phyloP scores from a whole-genome alignment of 2,329 filamentous ascomycete species.

The Rutstroemia sp. region DNA sequence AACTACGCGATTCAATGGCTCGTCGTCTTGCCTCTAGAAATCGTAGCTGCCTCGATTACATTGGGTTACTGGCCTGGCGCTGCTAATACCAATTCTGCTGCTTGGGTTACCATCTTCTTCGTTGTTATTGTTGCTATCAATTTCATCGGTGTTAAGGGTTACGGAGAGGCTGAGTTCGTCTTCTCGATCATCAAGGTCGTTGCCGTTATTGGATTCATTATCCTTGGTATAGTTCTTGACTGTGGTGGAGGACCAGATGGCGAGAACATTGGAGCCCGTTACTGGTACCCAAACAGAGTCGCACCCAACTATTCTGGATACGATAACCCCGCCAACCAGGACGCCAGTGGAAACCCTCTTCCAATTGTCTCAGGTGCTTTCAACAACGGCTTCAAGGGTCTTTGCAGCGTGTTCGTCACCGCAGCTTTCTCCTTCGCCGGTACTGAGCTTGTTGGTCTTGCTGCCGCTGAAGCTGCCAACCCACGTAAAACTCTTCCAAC shows the following conservation, averaged over 20 bases:
- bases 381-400: constrained; percentile 42
- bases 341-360: background rate
- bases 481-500: constrained; percentile 41
- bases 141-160: constrained; percentile 78
- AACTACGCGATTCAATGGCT: constrained; percentile 82
- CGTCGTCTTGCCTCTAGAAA: constrained; percentile 72
- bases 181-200: constrained; percentile 79
- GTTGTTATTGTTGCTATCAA: constrained; percentile 72
- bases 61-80: constrained; percentile 64
- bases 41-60: constrained; percentile 78
- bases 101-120: constrained; percentile 80
- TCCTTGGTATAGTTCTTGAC: constrained; percentile 54
- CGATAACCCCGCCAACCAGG: constrained; percentile 19
- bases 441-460: constrained; percentile 45
- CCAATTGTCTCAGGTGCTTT: constrained; percentile 30
- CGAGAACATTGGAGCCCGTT: constrained; percentile 54
- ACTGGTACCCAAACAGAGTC: constrained; percentile 48
- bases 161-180: constrained; percentile 82
- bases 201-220: constrained; percentile 56
- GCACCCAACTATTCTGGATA: constrained; percentile 33
- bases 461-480: constrained; percentile 43
- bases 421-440: constrained; percentile 45
- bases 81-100: constrained; percentile 41
- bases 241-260: constrained; percentile 44
- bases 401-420: constrained; percentile 44